Conservation (phyloP, 2,329 filamentous ascomycete species). For the Colletotrichum filicis region DNA sequence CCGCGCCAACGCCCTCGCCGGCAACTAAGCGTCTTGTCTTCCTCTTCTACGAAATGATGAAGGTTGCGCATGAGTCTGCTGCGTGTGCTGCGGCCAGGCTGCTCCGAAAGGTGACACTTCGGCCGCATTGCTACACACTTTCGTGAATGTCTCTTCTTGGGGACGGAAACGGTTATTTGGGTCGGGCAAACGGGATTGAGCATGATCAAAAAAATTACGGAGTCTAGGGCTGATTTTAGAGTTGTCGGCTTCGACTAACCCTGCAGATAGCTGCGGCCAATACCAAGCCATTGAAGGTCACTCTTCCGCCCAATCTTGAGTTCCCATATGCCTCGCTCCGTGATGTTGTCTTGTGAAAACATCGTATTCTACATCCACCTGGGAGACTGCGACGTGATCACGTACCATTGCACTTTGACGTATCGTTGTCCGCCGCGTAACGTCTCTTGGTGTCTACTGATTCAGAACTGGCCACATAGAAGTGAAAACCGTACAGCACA, state of each 20-base stretch:
- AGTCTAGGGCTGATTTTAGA: conserved; percentile 38
- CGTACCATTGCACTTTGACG: neutral
- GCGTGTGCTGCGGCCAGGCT: neutral
- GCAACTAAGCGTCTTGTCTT: conserved; percentile 55
- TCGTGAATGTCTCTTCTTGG: conserved; percentile 31
- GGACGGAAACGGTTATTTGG: conserved; percentile 31
- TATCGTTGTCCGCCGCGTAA: too few species aligned
- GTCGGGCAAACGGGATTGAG: conserved; percentile 36
- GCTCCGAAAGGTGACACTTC: neutral
- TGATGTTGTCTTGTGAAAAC: neutral
- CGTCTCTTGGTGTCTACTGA: too few species aligned
- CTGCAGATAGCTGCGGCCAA: conserved; percentile 37
- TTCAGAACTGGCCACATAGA: too few species aligned
- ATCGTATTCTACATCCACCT: neutral
- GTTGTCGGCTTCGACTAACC: conserved; percentile 37
- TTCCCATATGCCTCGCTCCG: conserved; percentile 11
- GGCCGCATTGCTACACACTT: neutral
- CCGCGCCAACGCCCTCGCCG: conserved; percentile 71
- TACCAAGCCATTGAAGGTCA: conserved; percentile 38
- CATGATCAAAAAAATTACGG: conserved; percentile 36
- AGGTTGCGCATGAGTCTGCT: conserved; percentile 26
- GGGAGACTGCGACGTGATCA: neutral
- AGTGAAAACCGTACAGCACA: too few species aligned
- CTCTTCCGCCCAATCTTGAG: conserved; percentile 33
- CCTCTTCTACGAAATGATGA: conserved; percentile 17